Conservation (phyloP, 805 yeast species). For the Wickerhamomyces silvicola region DNA sequence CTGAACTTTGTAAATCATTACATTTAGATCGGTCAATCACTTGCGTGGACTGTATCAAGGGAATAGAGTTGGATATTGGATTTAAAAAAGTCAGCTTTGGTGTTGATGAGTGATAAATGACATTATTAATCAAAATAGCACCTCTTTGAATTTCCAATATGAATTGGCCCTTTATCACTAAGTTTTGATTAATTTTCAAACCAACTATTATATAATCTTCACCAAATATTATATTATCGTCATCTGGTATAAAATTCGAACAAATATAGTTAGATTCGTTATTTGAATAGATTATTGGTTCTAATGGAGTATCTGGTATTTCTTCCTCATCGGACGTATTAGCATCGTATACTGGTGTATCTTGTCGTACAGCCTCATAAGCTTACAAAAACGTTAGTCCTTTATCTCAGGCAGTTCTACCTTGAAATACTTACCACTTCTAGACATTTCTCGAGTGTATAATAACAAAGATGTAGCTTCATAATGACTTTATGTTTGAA, state of each 20-base stretch:
- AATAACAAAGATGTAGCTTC: neutral
- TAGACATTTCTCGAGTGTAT: constrained; percentile 3
- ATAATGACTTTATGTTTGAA: neutral
- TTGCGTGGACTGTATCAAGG: constrained; percentile 38
- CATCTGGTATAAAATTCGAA: constrained; percentile 33
- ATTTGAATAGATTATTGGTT: neutral
- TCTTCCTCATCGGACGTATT: constrained; percentile 18
- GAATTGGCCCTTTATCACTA: constrained; percentile 44
- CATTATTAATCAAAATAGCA: constrained; percentile 37
- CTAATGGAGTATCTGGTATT: neutral
- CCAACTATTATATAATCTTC: constrained; percentile 33
- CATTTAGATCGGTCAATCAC: constrained; percentile 26
- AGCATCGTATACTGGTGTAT: constrained; percentile 13
- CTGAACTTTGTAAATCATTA: constrained; percentile 23
- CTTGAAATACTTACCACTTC: constrained; percentile 6
- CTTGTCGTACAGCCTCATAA: constrained; percentile 16
- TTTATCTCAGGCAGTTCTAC: neutral
- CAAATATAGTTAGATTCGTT: constrained; percentile 13
- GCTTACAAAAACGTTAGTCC: constrained; percentile 8
- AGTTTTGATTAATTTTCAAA: constrained; percentile 33
- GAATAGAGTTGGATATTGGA: constrained; percentile 30
- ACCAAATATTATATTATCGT: constrained; percentile 31
- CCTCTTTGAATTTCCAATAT: constrained; percentile 39
- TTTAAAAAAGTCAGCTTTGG: constrained; percentile 28
- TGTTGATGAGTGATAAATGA: constrained; percentile 24